Conservation (phyloP, 176 grass and related monocot genomes). For the Raddia guianensis region DNA sequence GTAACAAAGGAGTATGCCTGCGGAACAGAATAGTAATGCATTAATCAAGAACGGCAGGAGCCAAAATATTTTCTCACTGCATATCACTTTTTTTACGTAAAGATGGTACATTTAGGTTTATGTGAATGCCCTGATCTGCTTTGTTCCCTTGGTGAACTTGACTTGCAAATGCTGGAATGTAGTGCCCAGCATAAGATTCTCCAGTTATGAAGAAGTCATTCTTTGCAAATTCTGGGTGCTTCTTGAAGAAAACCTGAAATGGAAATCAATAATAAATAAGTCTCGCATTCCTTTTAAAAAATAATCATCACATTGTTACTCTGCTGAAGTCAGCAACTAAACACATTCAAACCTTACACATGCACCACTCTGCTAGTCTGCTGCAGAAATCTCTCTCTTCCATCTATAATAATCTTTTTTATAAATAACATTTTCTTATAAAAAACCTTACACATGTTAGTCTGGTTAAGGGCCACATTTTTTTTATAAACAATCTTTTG, state of each 20-base stretch:
- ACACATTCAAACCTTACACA: not conserved
- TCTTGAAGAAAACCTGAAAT: constrained; percentile 80
- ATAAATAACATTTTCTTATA: not conserved
- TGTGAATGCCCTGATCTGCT: constrained; percentile 80
- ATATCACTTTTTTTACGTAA: no score
- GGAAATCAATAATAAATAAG: not conserved
- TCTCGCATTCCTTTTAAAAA: not conserved
- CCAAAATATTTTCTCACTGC: no score
- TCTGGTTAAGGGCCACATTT: not conserved
- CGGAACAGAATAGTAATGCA: no score
- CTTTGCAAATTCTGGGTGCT: constrained; percentile 71
- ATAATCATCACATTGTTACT: not conserved
- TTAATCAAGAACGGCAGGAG: no score
- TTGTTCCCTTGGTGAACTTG: constrained; percentile 90
- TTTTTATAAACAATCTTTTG: not conserved
- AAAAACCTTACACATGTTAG: no score
- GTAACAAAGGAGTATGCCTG: no score
- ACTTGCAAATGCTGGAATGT: constrained; percentile 89
- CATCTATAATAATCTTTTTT: not conserved
- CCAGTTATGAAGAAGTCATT: constrained; percentile 95
- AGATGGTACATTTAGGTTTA: constrained; percentile 80
- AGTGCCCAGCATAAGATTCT: constrained; percentile 98
- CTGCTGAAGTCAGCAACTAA: not conserved
- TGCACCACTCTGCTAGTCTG: not conserved
- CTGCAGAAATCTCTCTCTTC: not conserved